Evolutionary conservation across 768 basidiomycete species (phyloP).

Genomic region (Sutorius australiensis): DNA sequence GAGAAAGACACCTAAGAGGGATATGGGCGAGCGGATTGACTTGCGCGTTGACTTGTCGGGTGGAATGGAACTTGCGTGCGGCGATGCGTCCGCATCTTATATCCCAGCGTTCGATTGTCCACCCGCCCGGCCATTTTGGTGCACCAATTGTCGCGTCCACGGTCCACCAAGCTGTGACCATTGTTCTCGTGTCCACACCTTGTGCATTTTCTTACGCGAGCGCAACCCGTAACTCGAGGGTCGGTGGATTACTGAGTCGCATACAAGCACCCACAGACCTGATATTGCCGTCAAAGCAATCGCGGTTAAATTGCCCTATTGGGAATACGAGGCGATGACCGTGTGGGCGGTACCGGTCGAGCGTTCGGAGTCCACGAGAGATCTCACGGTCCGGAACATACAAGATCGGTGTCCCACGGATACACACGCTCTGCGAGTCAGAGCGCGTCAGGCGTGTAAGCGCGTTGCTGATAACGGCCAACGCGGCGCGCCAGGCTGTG

Average conservation of each 20-base stretch:
- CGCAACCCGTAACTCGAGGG: not conserved
- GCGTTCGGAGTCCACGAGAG: not conserved
- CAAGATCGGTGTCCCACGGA: not conserved
- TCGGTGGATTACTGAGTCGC: not conserved
- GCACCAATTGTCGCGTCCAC: constrained; percentile 3
- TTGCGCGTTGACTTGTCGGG: not conserved
- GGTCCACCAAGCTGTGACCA: not conserved
- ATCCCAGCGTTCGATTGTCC: constrained; percentile 3
- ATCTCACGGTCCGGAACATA: constrained; percentile 1
- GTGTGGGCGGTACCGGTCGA: not conserved
- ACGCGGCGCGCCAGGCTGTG: constrained; percentile 14
- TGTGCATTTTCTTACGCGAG: not conserved
- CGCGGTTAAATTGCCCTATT: not conserved
- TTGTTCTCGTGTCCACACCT: constrained; percentile 18
- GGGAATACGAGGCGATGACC: constrained; percentile 1
- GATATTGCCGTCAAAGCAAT: constrained; percentile 1
- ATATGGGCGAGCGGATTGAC: not conserved
- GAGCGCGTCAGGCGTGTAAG: constrained; percentile 1
- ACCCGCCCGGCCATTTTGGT: constrained; percentile 9
- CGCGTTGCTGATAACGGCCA: not conserved
- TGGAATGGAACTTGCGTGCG: not conserved
- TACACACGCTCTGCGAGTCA: constrained; percentile 19
- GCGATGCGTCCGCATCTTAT: constrained; percentile 15
- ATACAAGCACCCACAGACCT: constrained; percentile 8
- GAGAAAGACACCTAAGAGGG: not conserved